These are phyloP conservation scores for Rhizopogon parksii DNA, from an alignment of 1,284 basidiomycete species.

Conservation along the genomic window DNA sequence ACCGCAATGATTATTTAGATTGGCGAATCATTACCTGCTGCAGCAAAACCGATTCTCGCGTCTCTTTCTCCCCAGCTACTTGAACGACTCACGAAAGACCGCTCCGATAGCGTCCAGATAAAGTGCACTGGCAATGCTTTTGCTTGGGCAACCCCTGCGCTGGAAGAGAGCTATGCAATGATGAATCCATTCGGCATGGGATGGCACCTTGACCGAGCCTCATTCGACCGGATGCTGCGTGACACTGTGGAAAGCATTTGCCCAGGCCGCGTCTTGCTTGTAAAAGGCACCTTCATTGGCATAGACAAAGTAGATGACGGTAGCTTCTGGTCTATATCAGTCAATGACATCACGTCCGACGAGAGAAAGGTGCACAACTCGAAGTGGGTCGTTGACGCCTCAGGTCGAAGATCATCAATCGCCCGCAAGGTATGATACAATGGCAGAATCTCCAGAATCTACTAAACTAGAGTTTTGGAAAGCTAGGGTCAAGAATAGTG, in stretches of 20 bases:
- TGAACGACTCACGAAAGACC: neutral
- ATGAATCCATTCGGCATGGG: slow-evolving; percentile 29
- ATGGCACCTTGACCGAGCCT: slow-evolving; percentile 29
- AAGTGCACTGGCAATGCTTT: slow-evolving; percentile 30
- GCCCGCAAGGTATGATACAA: slow-evolving; percentile 23
- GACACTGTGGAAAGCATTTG: slow-evolving; percentile 7
- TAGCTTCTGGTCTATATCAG: neutral
- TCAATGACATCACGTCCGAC: slow-evolving; percentile 3
- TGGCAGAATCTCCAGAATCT: neutral
- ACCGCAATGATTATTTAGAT: slow-evolving; percentile 18
- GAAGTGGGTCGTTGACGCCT: slow-evolving; percentile 31
- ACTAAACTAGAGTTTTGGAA: neutral
- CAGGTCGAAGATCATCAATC: slow-evolving; percentile 29
- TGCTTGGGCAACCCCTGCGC: slow-evolving; percentile 21
- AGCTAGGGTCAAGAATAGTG: slow-evolving; percentile 25
- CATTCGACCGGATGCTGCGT: slow-evolving; percentile 28
- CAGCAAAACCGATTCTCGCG: slow-evolving; percentile 20
- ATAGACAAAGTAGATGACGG: neutral
- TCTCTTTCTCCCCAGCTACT: slow-evolving; percentile 14
- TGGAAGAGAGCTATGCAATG: slow-evolving; percentile 27
- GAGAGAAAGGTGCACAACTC: slow-evolving; percentile 10
- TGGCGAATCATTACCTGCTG: slow-evolving; percentile 30
- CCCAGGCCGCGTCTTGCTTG: neutral
- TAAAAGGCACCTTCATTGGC: slow-evolving; percentile 9
- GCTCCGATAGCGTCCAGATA: slow-evolving; percentile 13